Percentiles rank a stretch among this genome's conserved stretches.
These are phyloP conservation scores for Diplodia seriata DNA, from an alignment of 2,329 filamentous ascomycete species.

Conservation along the genomic window DNA sequence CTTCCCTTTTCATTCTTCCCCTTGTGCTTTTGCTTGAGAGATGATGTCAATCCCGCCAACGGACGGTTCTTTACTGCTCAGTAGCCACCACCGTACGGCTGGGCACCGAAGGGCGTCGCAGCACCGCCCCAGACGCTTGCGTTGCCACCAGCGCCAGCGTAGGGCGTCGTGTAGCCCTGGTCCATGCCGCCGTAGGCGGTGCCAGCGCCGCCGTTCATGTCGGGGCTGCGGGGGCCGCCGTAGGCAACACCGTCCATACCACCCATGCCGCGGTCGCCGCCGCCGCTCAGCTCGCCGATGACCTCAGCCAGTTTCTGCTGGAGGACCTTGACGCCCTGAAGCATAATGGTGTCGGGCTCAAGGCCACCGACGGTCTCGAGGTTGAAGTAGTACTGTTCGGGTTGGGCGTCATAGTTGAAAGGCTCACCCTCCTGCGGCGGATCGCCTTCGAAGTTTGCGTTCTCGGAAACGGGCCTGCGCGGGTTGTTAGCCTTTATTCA, in stretches of 20 bases:
- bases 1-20: not conserved
- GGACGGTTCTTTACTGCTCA: not conserved
- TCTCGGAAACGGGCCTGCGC: conserved; percentile 78
- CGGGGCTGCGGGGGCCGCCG: conserved; percentile 69
- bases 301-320: conserved; percentile 89
- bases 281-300: conserved; percentile 68
- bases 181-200: conserved; percentile 60
- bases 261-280: conserved; percentile 42
- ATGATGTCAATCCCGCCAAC: not conserved
- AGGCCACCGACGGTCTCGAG: conserved; percentile 88
- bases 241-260: conserved; percentile 59
- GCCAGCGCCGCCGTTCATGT: conserved; percentile 53
- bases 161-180: conserved; percentile 72
- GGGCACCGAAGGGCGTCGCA: conserved; percentile 30
- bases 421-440: conserved; percentile 80
- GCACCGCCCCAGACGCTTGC: conserved; percentile 31
- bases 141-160: conserved; percentile 50
- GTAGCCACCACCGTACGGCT: conserved; percentile 27
- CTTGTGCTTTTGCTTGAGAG: not conserved
- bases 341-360: conserved; percentile 87
- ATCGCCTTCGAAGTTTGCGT: conserved; percentile 76
- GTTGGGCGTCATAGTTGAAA: conserved; percentile 90
- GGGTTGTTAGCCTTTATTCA: not conserved
- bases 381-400: conserved; percentile 88
- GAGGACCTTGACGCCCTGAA: conserved; percentile 84